Conservation (phyloP, 345 rosid genomes). For the Geranium rotundifolium region DNA sequence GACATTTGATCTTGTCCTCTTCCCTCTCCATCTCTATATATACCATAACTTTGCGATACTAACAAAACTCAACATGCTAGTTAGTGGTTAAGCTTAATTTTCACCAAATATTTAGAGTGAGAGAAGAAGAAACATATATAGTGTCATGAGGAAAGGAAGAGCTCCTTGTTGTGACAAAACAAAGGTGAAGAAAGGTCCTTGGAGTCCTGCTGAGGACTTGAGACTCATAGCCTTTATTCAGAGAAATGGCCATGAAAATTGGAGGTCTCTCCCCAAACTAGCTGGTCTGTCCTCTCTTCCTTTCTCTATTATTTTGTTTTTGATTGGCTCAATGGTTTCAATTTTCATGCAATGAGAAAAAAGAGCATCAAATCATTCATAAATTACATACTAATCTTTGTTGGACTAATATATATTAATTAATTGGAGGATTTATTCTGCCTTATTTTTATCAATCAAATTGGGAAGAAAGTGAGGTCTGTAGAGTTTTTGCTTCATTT, state of each 20-base stretch:
- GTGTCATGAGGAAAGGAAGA: conserved; percentile 65
- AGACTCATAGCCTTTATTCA: conserved; percentile 70
- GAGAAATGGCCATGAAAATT: conserved; percentile 75
- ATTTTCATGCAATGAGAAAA: too few relatives aligned
- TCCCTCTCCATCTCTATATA: neutral
- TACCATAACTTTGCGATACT: neutral
- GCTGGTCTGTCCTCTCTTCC: conserved; percentile 40
- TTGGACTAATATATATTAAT: too few relatives aligned
- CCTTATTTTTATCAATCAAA: too few relatives aligned
- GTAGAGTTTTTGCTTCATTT: too few relatives aligned
- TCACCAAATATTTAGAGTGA: too few relatives aligned
- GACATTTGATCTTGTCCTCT: neutral
- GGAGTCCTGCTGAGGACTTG: conserved; percentile 84
- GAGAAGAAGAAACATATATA: neutral
- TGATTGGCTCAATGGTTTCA: neutral
- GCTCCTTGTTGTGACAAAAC: conserved; percentile 87
- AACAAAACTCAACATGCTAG: too few relatives aligned
- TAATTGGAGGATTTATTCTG: too few relatives aligned
- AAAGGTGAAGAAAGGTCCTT: conserved; percentile 85
- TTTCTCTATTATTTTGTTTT: neutral
- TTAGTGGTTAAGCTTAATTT: too few relatives aligned
- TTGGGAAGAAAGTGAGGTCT: too few relatives aligned
- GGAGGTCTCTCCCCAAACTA: conserved; percentile 88
- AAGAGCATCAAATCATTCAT: too few relatives aligned
- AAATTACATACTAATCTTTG: too few relatives aligned